Base-by-base conservation (phyloP, 805 yeast genomes). In the Schwanniomyces occidentalis region DNA sequence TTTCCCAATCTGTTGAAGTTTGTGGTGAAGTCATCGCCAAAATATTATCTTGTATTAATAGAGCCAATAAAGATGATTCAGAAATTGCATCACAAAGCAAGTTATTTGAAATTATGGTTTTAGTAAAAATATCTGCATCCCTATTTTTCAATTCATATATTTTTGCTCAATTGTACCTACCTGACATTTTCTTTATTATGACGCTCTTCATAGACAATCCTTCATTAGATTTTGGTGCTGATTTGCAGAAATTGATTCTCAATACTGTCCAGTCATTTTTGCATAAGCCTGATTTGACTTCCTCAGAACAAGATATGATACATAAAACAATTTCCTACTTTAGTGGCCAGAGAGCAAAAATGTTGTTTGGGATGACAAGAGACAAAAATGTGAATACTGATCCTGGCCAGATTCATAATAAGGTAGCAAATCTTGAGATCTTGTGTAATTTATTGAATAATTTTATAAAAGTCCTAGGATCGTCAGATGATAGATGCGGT, bases 1-100 rank as follows among this genome's bases (percentile, higher is more conserved):
- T 87, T 44, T 73, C 82, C 1, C 89, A 95, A 3, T 80, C 91
- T 1, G 65, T 81, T n/a, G 86, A 81, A 43, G 68, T 85, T 2
- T 80, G 88, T 48, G 82, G 86, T 6, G 71, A 76, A 32, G 73
- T 86, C 2, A 66, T 87, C 24, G 56, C 69, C 20, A 67, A 84
- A 41, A 55, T 88, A 25, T 69, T 80, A 41, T 65, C 65, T 7
- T 69, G 80, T 26, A 71, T 85, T 1, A 68, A 69, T 22, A 67
- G 73, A 7, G 71, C 80, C 16, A 73, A 75, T 2, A 62, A 69
- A 9, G 41, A 47, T 6, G 73, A 65, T 38, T 58, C 68, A 1
- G 55, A 64, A 2, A 58, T 67, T 32, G 71, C 63, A 4, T 51
- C 58, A 3, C 70, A 67, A 38, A 58, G 65, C 25, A 73, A 74